These are phyloP conservation scores for Tulasnella sp. DNA, from an alignment of 768 basidiomycete species.

Conservation along the genomic window DNA sequence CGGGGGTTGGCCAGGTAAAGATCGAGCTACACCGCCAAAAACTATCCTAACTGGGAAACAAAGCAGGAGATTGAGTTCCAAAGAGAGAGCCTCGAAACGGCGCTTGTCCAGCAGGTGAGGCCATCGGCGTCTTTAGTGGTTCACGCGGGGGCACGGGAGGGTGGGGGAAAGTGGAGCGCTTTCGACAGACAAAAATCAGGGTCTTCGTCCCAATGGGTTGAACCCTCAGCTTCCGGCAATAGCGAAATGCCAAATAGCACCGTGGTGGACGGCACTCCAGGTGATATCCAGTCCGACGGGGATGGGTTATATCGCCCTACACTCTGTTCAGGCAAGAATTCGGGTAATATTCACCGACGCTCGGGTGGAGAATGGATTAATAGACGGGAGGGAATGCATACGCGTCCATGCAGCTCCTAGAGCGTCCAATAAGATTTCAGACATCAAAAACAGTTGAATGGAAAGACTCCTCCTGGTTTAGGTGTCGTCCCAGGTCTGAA, in stretches of 20 bases:
- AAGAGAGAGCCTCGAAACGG: neutral
- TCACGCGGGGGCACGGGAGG: neutral
- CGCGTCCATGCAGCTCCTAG: neutral
- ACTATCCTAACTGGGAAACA: neutral
- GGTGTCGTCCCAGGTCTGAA: constrained; percentile 7
- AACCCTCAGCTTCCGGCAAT: neutral
- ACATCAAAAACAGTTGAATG: neutral
- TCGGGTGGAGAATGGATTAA: neutral
- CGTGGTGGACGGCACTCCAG: neutral
- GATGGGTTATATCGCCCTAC: neutral
- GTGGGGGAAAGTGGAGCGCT: neutral
- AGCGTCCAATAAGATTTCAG: neutral
- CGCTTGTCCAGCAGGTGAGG: neutral
- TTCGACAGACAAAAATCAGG: neutral
- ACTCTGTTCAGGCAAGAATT: neutral
- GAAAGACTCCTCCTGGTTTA: neutral
- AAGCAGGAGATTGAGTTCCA: neutral
- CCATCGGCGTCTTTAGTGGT: neutral
- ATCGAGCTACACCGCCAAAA: neutral
- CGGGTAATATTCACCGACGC: neutral
- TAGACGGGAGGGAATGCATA: neutral
- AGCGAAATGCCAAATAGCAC: neutral
- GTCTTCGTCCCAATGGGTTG: neutral
- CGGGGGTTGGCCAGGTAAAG: neutral
- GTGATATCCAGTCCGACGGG: neutral